phyloP scores from a whole-genome alignment of 306 rosid species.

The Canavalia ensiformis region DNA sequence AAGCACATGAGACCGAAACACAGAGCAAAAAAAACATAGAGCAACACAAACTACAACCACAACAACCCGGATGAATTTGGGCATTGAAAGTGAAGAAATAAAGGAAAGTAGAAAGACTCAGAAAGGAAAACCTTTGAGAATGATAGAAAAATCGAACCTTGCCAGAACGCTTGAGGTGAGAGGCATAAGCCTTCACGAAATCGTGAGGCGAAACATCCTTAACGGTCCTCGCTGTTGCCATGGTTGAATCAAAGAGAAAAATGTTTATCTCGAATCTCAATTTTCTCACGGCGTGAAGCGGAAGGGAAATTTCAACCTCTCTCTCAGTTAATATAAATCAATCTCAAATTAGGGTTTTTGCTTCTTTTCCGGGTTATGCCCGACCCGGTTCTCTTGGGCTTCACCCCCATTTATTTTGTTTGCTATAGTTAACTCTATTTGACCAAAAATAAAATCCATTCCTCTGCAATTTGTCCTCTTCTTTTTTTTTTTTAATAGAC shows the following conservation, averaged over 20 bases:
- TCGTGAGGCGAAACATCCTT: conserved; percentile 82
- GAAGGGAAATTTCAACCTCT: background rate
- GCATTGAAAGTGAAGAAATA: background rate
- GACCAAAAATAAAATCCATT: too few species aligned
- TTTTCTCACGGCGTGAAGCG: background rate
- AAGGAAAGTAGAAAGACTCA: background rate
- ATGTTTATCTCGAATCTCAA: background rate
- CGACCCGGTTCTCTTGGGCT: conserved; percentile 29
- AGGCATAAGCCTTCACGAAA: conserved; percentile 78
- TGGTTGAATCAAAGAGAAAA: background rate
- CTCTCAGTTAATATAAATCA: background rate
- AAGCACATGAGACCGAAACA: background rate
- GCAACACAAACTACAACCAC: background rate
- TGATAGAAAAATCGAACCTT: conserved; percentile 44
- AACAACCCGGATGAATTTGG: background rate
- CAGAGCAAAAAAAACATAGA: background rate
- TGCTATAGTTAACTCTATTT: background rate
- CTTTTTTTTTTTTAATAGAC: too few species aligned
- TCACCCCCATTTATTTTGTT: background rate
- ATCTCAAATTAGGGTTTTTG: conserved; percentile 32
- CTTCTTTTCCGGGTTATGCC: background rate
- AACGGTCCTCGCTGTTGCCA: conserved; percentile 68
- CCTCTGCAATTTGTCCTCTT: too few species aligned
- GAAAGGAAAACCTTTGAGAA: background rate
- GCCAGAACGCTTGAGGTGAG: conserved; percentile 78